Evolutionary conservation across 1,139 yeast species (phyloP).

Genomic region (Petasospora fabianii): DNA sequence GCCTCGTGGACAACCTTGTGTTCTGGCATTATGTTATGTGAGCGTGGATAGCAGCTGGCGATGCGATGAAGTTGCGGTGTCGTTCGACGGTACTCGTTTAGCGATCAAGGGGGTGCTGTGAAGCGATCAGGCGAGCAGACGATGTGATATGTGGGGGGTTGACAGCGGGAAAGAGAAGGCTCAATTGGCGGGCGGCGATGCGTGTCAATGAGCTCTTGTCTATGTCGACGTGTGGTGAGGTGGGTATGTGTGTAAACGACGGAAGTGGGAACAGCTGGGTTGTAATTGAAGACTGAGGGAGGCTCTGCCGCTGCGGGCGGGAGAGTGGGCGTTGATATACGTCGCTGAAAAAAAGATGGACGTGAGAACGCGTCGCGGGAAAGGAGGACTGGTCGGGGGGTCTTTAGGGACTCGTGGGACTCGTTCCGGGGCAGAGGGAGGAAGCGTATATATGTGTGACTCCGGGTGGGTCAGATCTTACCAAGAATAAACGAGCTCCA

Average conservation of each 20-base stretch:
- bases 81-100: background rate
- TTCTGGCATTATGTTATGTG: conserved; percentile 12
- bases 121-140: background rate
- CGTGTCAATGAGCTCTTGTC: background rate
- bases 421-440: too few species aligned
- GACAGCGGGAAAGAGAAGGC: background rate
- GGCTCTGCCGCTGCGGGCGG: background rate
- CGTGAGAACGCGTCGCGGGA: conserved; percentile 11
- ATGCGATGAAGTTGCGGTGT: background rate
- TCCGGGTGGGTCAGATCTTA: too few species aligned
- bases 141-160: background rate
- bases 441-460: too few species aligned
- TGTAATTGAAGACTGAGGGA: background rate
- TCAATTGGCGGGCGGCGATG: background rate
- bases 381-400: conserved; percentile 6
- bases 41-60: too few species aligned
- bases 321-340: conserved; percentile 3
- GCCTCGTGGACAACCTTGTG: conserved; percentile 74
- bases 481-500: too few species aligned
- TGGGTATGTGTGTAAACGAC: background rate
- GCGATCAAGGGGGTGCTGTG: background rate
- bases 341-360: conserved; percentile 8
- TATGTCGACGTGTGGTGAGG: too few species aligned
- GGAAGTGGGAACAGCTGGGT: background rate
- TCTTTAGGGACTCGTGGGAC: background rate